phyloP scores from a whole-genome alignment of 345 rosid species.

The Erucastrum elatum region DNA sequence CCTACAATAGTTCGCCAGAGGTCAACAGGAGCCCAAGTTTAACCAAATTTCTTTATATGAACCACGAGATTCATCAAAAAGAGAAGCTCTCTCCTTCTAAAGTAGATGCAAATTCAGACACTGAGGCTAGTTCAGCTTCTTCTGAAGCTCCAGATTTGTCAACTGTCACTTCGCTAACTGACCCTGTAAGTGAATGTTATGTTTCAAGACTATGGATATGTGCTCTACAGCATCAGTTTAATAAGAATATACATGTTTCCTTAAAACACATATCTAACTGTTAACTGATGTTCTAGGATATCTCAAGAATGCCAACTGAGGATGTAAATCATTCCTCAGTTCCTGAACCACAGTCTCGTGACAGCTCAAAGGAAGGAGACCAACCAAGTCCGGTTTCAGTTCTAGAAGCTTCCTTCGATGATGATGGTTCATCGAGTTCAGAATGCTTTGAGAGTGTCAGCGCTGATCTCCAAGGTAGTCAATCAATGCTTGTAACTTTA shows the following conservation, averaged over 20 bases:
- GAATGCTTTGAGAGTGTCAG: constrained; percentile 93
- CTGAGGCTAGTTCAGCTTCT: constrained; percentile 43
- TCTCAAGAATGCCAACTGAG: constrained; percentile 42
- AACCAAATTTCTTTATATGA: constrained; percentile 36
- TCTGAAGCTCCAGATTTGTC: constrained; percentile 44
- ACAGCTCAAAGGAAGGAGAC: constrained; percentile 70
- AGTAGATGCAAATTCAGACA: constrained; percentile 41
- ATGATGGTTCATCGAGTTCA: constrained; percentile 75
- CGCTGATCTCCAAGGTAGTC: constrained; percentile 87
- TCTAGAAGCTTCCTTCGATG: constrained; percentile 81
- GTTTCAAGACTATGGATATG: constrained; percentile 43
- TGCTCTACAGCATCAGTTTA: constrained; percentile 12
- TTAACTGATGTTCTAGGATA: constrained; percentile 53
- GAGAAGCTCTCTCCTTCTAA: constrained; percentile 46
- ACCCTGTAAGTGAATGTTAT: constrained; percentile 41
- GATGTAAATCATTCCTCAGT: constrained; percentile 43
- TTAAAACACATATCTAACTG: neutral
- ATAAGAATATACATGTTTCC: neutral
- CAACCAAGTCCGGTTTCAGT: constrained; percentile 97
- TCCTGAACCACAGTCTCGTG: constrained; percentile 53
- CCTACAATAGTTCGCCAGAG: constrained; percentile 51
- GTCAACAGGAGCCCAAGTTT: constrained; percentile 35
- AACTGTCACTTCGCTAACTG: constrained; percentile 37
- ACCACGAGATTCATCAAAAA: constrained; percentile 33
- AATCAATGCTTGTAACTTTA: neutral